Evolutionary conservation across 352 stramenopile genomes (phyloP).

Genomic region (Phytophthora multivora): DNA sequence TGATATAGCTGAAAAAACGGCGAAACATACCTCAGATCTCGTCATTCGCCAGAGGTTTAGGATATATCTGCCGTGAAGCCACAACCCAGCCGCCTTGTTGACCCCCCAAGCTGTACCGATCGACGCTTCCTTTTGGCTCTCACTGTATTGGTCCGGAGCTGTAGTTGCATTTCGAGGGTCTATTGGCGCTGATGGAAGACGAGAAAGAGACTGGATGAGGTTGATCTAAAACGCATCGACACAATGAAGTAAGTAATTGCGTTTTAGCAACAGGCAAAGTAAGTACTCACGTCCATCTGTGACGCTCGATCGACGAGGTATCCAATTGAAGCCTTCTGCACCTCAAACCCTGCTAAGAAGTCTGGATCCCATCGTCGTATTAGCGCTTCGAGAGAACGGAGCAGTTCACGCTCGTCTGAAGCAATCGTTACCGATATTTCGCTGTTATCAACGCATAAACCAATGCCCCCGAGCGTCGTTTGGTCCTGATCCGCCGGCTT

Average conservation of each 20-base stretch:
- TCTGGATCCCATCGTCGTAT: constrained; percentile 87
- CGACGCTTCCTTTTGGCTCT: constrained; percentile 43
- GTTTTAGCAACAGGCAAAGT: background rate
- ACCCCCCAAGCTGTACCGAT: constrained; percentile 82
- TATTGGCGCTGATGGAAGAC: constrained; percentile 55
- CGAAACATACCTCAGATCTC: constrained; percentile 67
- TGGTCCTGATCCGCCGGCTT: constrained; percentile 25
- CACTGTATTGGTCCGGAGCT: constrained; percentile 26
- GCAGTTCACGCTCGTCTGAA: constrained; percentile 61
- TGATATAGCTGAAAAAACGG: background rate
- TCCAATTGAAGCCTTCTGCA: constrained; percentile 79
- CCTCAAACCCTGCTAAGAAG: constrained; percentile 89
- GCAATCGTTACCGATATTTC: constrained; percentile 35
- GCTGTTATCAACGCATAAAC: constrained; percentile 48
- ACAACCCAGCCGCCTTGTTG: constrained; percentile 86
- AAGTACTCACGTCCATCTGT: constrained; percentile 55
- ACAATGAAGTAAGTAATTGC: constrained; percentile 3
- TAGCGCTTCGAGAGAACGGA: constrained; percentile 54
- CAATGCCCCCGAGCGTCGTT: constrained; percentile 15
- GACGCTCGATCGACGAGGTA: constrained; percentile 77
- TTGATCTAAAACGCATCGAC: constrained; percentile 56
- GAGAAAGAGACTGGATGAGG: constrained; percentile 70
- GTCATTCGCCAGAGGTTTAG: constrained; percentile 93
- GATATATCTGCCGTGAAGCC: constrained; percentile 89
- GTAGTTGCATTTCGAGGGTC: constrained; percentile 54